These are phyloP conservation scores for Allantophomopsis lycopodina DNA, from an alignment of 2,329 filamentous ascomycete species.

Conservation along the genomic window DNA sequence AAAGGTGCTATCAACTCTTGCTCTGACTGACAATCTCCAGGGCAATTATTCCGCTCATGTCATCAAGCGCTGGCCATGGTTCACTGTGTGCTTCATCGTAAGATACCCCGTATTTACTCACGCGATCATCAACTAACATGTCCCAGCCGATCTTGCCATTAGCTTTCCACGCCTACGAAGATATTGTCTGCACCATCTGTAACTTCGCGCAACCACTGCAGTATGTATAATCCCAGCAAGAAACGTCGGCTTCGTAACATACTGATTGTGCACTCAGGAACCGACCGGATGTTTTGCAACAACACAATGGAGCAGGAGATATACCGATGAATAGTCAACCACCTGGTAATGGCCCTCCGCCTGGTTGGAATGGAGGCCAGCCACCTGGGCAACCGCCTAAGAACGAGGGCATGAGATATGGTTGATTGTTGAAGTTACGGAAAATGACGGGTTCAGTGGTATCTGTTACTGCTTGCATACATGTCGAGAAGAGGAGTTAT, in stretches of 20 bases:
- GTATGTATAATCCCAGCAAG: not conserved
- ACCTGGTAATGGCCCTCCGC: constrained; percentile 6
- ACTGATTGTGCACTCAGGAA: constrained; percentile 5
- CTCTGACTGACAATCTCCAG: constrained; percentile 6
- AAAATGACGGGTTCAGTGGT: not conserved
- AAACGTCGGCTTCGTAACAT: not conserved
- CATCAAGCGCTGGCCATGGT: constrained; percentile 56
- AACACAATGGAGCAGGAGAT: constrained; percentile 9
- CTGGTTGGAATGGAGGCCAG: constrained; percentile 12
- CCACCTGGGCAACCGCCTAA: constrained; percentile 9
- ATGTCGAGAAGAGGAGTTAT: too few species aligned
- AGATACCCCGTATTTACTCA: constrained; percentile 10
- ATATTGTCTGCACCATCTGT: constrained; percentile 63
- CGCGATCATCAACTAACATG: constrained; percentile 7
- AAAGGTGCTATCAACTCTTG: not conserved
- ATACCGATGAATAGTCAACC: constrained; percentile 13
- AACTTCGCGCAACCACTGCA: constrained; percentile 58
- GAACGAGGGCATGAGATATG: constrained; percentile 16
- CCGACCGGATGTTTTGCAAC: constrained; percentile 15
- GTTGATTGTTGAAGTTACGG: constrained; percentile 3
- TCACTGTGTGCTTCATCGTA: constrained; percentile 67
- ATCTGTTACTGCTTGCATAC: too few species aligned
- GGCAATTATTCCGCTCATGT: constrained; percentile 48
- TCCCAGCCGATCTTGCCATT: constrained; percentile 58
- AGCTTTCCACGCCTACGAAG: constrained; percentile 50